Conservation (phyloP, 495 filamentous ascomycete species). For the Hypoxylon cercidicola region DNA sequence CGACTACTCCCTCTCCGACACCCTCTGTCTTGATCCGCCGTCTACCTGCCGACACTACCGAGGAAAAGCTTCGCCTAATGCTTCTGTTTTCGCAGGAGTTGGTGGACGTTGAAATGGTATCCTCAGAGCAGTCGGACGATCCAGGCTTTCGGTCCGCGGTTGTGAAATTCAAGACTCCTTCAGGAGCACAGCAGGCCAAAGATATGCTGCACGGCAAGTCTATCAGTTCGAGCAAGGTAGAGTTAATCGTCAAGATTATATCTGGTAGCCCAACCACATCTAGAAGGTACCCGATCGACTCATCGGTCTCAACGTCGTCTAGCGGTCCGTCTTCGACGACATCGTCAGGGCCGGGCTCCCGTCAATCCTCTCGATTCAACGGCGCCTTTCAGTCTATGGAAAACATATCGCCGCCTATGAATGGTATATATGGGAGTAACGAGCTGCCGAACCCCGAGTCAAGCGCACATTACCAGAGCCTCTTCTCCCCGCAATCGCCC, state of each 20-base stretch:
- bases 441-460: constrained; percentile 71
- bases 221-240: constrained; percentile 76
- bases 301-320: constrained; percentile 44
- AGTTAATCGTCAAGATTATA: constrained; percentile 82
- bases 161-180: constrained; percentile 75
- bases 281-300: constrained; percentile 55
- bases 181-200: constrained; percentile 80
- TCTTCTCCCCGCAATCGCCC: constrained; percentile 87
- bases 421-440: constrained; percentile 64
- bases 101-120: constrained; percentile 75
- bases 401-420: constrained; percentile 72
- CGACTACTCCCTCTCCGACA: constrained; percentile 44
- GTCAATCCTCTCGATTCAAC: constrained; percentile 81
- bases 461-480: constrained; percentile 71
- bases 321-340: constrained; percentile 64
- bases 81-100: constrained; percentile 87
- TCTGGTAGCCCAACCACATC: constrained; percentile 54
- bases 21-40: constrained; percentile 73
- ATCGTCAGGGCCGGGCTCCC: constrained; percentile 65
- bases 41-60: constrained; percentile 76
- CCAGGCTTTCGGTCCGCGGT: constrained; percentile 78
- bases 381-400: constrained; percentile 79
- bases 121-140: constrained; percentile 72
- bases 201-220: constrained; percentile 82
- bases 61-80: constrained; percentile 81